Conservation (phyloP, 2,329 filamentous ascomycete genomes). For the Thelonectria olida region DNA sequence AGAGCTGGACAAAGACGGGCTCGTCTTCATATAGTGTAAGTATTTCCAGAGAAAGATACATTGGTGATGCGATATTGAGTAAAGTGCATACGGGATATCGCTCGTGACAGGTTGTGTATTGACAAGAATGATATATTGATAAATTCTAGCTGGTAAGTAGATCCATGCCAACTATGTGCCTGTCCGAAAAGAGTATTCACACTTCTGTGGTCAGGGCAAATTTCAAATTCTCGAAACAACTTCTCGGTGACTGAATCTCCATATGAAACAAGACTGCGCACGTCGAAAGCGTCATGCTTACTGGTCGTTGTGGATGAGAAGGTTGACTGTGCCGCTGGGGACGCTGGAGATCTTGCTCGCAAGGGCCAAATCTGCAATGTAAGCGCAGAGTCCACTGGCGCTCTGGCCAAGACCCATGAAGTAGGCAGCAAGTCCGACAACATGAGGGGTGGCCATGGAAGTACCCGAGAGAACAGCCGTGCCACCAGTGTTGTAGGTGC, state of each 20-base stretch:
- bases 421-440: slow-evolving; percentile 54
- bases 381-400: slow-evolving; percentile 28
- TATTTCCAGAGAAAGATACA: too few species aligned
- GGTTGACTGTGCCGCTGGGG: slow-evolving; percentile 34
- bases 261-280: not conserved
- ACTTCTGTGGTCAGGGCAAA: not conserved
- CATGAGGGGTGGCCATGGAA: slow-evolving; percentile 55
- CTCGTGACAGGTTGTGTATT: not conserved
- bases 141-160: not conserved
- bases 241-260: not conserved
- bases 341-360: slow-evolving; percentile 46
- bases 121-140: not conserved
- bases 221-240: not conserved
- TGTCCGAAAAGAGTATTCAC: not conserved
- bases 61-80: too few species aligned
- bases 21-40: too few species aligned
- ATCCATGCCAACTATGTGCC: not conserved
- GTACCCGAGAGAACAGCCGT: slow-evolving; percentile 55
- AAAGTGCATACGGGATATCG: too few species aligned
- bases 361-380: slow-evolving; percentile 47
- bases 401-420: slow-evolving; percentile 52
- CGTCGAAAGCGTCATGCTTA: not conserved
- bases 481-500: slow-evolving; percentile 59
- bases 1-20: too few species aligned
- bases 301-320: slow-evolving; percentile 37